These are phyloP conservation scores for Penicillium cataractarum DNA, from an alignment of 495 filamentous ascomycete species.

Conservation along the genomic window DNA sequence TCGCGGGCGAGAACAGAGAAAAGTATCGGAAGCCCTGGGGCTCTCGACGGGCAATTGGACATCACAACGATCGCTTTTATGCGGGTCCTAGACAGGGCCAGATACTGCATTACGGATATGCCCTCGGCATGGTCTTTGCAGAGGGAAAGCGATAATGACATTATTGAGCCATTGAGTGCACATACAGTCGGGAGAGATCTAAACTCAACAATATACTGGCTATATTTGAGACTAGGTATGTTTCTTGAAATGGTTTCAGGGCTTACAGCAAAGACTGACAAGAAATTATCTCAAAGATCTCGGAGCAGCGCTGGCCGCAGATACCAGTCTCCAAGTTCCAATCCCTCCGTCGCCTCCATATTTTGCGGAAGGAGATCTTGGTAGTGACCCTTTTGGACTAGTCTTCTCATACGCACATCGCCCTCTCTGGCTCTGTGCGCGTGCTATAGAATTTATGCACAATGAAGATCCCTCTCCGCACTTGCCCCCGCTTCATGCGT, in stretches of 20 bases:
- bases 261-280: not conserved
- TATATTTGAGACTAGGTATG: constrained; percentile 40
- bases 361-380: constrained; percentile 14
- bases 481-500: constrained; percentile 18
- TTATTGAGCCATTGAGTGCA: constrained; percentile 20
- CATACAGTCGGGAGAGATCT: constrained; percentile 23
- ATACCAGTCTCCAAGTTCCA: constrained; percentile 26
- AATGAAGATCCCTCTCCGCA: constrained; percentile 27
- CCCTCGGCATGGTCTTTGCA: constrained; percentile 20
- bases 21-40: not conserved
- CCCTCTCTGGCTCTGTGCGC: constrained; percentile 38
- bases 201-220: constrained; percentile 40
- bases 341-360: constrained; percentile 29
- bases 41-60: constrained; percentile 2
- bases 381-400: constrained; percentile 25
- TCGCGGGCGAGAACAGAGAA: not conserved
- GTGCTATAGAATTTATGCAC: constrained; percentile 27
- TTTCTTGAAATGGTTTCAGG: too few relatives aligned
- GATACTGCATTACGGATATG: constrained; percentile 21
- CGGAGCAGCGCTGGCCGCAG: constrained; percentile 31
- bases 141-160: constrained; percentile 6
- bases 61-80: constrained; percentile 21
- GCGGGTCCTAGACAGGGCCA: constrained; percentile 16
- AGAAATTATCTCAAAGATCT: constrained; percentile 24
- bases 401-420: constrained; percentile 30